phyloP scores from a whole-genome alignment of 805 yeast species.

The Pichia pseudocactophila region DNA sequence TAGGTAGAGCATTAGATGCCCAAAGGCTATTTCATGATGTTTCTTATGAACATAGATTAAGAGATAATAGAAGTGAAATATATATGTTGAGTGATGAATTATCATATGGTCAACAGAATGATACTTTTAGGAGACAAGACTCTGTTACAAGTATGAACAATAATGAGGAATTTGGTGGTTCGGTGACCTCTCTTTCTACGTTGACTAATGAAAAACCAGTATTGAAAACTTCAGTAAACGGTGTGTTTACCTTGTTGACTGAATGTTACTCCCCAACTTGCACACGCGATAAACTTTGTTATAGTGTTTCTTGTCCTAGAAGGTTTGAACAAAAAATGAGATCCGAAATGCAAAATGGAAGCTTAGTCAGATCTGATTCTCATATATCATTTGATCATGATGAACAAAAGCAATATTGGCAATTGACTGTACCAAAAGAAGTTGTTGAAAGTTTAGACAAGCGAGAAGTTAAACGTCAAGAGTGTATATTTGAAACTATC shows the following conservation, averaged over 20 bases:
- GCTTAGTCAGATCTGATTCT: slow-evolving; percentile 67
- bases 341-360: slow-evolving; percentile 77
- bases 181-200: not conserved
- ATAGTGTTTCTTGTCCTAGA: slow-evolving; percentile 93
- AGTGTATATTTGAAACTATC: slow-evolving; percentile 86
- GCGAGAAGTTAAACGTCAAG: slow-evolving; percentile 86
- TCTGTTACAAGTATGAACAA: slow-evolving; percentile 21
- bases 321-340: slow-evolving; percentile 93
- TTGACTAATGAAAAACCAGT: slow-evolving; percentile 2
- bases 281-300: slow-evolving; percentile 78
- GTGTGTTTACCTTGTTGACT: slow-evolving; percentile 85
- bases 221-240: slow-evolving; percentile 47
- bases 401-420: slow-evolving; percentile 84
- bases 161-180: slow-evolving; percentile 7
- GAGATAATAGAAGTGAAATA: slow-evolving; percentile 82
- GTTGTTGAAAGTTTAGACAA: slow-evolving; percentile 73
- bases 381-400: slow-evolving; percentile 64
- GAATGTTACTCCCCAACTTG: slow-evolving; percentile 98
- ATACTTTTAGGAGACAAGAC: slow-evolving; percentile 19
- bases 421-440: slow-evolving; percentile 77
- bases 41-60: slow-evolving; percentile 82
- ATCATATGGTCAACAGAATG: slow-evolving; percentile 17
- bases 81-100: slow-evolving; percentile 68
- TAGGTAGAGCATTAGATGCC: slow-evolving; percentile 90
- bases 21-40: slow-evolving; percentile 94